Percentiles rank a stretch among this genome's conserved stretches.
phyloP scores from a whole-genome alignment of 805 yeast species.

The Ogataea neopini region DNA sequence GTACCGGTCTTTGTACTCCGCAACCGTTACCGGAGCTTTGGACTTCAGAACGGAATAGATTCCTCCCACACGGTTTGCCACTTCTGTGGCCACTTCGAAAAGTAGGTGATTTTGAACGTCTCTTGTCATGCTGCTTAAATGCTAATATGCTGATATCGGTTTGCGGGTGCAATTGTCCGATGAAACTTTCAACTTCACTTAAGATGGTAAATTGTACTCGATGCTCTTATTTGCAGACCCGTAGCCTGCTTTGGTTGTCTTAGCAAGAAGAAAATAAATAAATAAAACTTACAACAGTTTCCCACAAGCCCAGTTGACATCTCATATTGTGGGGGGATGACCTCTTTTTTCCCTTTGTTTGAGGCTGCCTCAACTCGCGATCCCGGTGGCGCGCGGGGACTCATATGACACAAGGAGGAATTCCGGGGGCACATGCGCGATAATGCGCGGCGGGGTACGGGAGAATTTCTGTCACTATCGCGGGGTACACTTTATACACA shows the following conservation, averaged over 20 bases:
- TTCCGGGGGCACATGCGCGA: conserved; percentile 2
- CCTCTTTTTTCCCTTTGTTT: not conserved
- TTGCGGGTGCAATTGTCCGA: not conserved
- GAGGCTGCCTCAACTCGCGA: not conserved
- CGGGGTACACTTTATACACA: not conserved
- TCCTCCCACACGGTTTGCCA: conserved; percentile 97
- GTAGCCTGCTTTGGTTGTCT: not conserved
- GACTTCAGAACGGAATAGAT: conserved; percentile 95
- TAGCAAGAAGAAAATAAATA: not conserved
- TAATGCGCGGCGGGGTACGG: not conserved
- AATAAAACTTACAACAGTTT: conserved; percentile 3
- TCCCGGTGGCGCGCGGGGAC: not conserved
- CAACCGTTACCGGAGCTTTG: conserved; percentile 94
- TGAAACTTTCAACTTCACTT: not conserved
- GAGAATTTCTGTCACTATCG: not conserved
- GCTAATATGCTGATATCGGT: not conserved
- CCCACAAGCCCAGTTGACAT: not conserved
- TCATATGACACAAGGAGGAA: not conserved
- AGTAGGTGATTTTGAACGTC: conserved; percentile 85
- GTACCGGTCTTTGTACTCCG: conserved; percentile 87
- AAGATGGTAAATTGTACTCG: not conserved
- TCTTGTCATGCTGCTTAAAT: conserved; percentile 56
- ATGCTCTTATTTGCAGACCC: not conserved
- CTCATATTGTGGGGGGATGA: conserved; percentile 5
- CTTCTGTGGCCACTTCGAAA: conserved; percentile 96